Conservation (phyloP, 1,284 basidiomycete genomes). For the Irpex rosettiformis region DNA sequence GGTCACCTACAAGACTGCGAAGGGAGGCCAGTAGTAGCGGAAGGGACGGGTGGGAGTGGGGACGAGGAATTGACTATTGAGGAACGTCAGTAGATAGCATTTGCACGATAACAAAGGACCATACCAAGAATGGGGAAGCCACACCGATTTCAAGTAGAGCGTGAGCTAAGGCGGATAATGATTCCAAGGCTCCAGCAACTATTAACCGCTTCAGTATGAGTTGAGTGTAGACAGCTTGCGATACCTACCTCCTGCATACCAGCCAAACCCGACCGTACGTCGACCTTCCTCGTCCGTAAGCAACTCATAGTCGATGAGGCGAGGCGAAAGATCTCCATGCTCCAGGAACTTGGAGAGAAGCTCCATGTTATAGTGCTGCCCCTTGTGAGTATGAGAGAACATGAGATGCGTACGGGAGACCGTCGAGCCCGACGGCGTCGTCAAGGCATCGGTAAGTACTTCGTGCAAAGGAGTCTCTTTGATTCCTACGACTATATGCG, state of each 20-base stretch:
- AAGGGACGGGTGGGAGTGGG: conserved; percentile 69
- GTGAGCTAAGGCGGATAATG: conserved; percentile 74
- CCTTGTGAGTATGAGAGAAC: conserved; percentile 91
- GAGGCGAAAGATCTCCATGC: conserved; percentile 31
- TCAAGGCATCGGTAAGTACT: conserved; percentile 47
- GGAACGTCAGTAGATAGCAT: neutral
- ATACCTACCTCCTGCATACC: conserved; percentile 80
- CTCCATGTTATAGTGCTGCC: conserved; percentile 81
- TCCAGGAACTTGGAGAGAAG: conserved; percentile 68
- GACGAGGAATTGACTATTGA: conserved; percentile 71
- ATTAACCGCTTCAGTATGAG: neutral
- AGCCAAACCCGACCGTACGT: conserved; percentile 84
- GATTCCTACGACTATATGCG: conserved; percentile 81
- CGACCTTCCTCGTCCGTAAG: conserved; percentile 63
- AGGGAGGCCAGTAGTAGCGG: conserved; percentile 57
- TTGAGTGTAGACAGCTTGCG: neutral
- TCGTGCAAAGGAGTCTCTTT: conserved; percentile 78
- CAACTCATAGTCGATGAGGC: conserved; percentile 84
- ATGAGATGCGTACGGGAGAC: conserved; percentile 69
- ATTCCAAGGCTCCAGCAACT: conserved; percentile 85
- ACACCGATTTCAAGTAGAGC: conserved; percentile 75
- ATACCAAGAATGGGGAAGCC: conserved; percentile 78
- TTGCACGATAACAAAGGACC: neutral
- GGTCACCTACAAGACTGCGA: conserved; percentile 49
- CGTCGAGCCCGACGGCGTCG: conserved; percentile 3